phyloP scores from a whole-genome alignment of 23 red algal genomes.

The Agarophyton chilense region DNA sequence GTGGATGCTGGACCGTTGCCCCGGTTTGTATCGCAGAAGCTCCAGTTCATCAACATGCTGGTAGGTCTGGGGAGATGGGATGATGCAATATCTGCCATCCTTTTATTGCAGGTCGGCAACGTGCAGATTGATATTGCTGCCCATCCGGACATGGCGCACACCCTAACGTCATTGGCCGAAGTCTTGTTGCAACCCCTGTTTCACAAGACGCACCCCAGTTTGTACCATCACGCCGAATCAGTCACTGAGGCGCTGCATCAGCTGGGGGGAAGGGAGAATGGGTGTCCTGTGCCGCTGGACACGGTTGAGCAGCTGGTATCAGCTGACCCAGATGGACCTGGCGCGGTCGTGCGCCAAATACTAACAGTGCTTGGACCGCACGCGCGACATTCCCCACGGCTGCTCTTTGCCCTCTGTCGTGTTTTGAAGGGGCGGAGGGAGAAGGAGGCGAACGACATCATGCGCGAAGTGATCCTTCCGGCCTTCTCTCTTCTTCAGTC shows the following conservation, averaged over 20 bases:
- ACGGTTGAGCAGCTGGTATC: constrained; percentile 47
- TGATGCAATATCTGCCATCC: constrained; percentile 55
- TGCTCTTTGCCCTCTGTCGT: constrained; percentile 42
- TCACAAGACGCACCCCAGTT: too few relatives aligned
- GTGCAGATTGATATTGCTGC: too few relatives aligned
- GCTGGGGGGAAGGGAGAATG: constrained; percentile 36
- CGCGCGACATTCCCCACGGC: constrained; percentile 4
- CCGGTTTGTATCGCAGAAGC: constrained; percentile 30
- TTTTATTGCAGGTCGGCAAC: constrained; percentile 4
- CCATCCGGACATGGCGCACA: too few relatives aligned
- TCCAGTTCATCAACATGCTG: constrained; percentile 44
- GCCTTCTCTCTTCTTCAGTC: constrained; percentile 45
- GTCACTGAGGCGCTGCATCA: too few relatives aligned
- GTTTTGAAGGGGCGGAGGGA: constrained; percentile 36
- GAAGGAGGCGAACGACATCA: constrained; percentile 32
- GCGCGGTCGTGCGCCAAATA: constrained; percentile 29
- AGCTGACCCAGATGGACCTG: constrained; percentile 32
- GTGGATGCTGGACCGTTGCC: constrained; percentile 30
- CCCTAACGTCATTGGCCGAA: too few relatives aligned
- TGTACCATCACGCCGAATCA: too few relatives aligned
- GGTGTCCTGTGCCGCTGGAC: constrained; percentile 27
- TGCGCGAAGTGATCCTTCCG: constrained; percentile 56
- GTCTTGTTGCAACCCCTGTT: too few relatives aligned
- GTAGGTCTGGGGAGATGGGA: constrained; percentile 29
- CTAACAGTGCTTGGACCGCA: constrained; percentile 42